These are phyloP conservation scores for Fusarium sublunatum DNA, from an alignment of 2,329 filamentous ascomycete species.

Conservation along the genomic window DNA sequence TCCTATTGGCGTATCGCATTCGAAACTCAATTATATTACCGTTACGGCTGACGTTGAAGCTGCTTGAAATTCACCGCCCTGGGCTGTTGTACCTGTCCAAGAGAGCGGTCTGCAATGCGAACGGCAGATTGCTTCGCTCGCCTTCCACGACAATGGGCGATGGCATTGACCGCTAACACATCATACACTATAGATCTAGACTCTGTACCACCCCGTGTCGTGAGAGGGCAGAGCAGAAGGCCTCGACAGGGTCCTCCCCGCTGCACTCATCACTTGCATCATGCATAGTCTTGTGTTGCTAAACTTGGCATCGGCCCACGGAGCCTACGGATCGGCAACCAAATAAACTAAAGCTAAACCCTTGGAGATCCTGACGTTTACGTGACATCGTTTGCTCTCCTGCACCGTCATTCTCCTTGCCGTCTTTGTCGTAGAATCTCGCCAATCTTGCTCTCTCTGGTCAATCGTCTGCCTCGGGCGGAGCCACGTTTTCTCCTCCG, in stretches of 20 bases:
- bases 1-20: conserved; percentile 5
- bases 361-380: conserved; percentile 10
- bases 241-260: conserved; percentile 34
- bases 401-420: conserved; percentile 4
- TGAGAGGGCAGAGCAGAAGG: conserved; percentile 1
- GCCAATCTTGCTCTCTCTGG: background rate
- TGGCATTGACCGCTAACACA: conserved; percentile 37
- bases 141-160: conserved; percentile 18
- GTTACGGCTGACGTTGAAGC: background rate
- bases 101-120: conserved; percentile 38
- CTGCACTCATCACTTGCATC: conserved; percentile 32
- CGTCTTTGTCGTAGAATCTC: conserved; percentile 4
- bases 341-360: background rate
- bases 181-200: conserved; percentile 1
- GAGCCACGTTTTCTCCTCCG: conserved; percentile 9
- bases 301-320: conserved; percentile 35
- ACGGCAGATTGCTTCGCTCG: conserved; percentile 24
- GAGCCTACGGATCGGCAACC: conserved; percentile 6
- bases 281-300: conserved; percentile 39
- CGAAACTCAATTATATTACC: background rate
- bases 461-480: conserved; percentile 7
- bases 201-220: conserved; percentile 23
- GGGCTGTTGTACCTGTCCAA: conserved; percentile 3
- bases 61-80: conserved; percentile 7
- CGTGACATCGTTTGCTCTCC: conserved; percentile 19